A percentile compares a stretch with the other conserved stretches of the same genome.
These are phyloP conservation scores for Entomortierella beljakovae DNA, from an alignment of 192 early-diverging fungal species.

Conservation along the genomic window DNA sequence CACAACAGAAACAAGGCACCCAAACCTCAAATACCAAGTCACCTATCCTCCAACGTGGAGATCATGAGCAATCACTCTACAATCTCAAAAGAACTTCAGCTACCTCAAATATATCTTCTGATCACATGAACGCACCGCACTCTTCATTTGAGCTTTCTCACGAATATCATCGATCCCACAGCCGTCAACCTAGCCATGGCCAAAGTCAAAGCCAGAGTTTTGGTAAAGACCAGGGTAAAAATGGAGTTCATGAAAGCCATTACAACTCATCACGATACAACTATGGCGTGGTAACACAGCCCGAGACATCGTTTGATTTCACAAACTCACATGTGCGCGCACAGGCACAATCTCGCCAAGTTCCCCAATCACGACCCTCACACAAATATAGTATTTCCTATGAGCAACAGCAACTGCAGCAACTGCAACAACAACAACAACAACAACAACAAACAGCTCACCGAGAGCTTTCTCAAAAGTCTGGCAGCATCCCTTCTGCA, in stretches of 20 bases:
- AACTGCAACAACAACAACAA: slow-evolving; percentile 1
- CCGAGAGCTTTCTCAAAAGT: too few relatives aligned
- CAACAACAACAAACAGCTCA: background rate
- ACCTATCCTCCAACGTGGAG: background rate
- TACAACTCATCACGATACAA: background rate
- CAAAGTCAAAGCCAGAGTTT: slow-evolving; percentile 13
- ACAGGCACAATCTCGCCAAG: background rate
- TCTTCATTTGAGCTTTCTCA: background rate
- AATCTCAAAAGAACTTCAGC: background rate
- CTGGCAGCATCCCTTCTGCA: too few relatives aligned
- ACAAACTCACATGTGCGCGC: background rate
- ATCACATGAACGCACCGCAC: background rate
- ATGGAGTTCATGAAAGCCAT: slow-evolving; percentile 2
- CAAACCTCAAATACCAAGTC: background rate
- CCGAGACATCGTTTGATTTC: slow-evolving; percentile 15
- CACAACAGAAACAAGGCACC: slow-evolving; percentile 4
- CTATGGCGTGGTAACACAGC: slow-evolving; percentile 13
- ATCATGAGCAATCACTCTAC: background rate
- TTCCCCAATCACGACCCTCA: slow-evolving; percentile 2
- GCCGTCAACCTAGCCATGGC: background rate
- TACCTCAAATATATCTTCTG: background rate
- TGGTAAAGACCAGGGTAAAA: background rate
- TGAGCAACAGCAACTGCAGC: background rate
- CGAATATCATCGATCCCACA: slow-evolving; percentile 1
- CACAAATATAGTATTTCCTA: background rate